Evolutionary conservation across 306 rosid genomes (phyloP).

Genomic region (Datisca glomerata): DNA sequence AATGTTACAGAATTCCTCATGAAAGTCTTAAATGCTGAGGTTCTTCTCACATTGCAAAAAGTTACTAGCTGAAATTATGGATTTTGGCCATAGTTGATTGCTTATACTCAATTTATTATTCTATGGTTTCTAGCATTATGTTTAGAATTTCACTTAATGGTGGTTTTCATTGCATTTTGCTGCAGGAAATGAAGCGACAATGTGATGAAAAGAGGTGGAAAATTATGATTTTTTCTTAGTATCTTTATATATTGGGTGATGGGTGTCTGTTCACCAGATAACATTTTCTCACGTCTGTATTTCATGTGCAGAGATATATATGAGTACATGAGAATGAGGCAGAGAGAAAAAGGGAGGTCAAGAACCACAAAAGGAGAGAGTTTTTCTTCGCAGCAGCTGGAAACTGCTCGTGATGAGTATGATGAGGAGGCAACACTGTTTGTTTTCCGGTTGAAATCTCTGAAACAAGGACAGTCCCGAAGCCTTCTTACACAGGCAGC

Average conservation of each 20-base stretch:
- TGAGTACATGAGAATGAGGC: constrained; percentile 55
- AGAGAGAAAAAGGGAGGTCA: constrained; percentile 73
- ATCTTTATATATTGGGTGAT: constrained; percentile 4
- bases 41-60: too few relatives aligned
- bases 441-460: constrained; percentile 90
- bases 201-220: constrained; percentile 91
- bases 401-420: constrained; percentile 80
- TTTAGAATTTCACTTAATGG: constrained; percentile 5
- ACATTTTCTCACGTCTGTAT: constrained; percentile 17
- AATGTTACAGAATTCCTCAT: too few relatives aligned
- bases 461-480: constrained; percentile 93
- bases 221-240: background rate
- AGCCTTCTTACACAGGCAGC: constrained; percentile 99
- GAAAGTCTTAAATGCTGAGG: too few relatives aligned
- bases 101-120: too few relatives aligned
- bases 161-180: constrained; percentile 25
- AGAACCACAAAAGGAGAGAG: constrained; percentile 61
- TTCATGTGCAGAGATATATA: constrained; percentile 65
- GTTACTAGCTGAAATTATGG: too few relatives aligned
- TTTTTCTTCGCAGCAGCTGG: constrained; percentile 62
- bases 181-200: constrained; percentile 97
- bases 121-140: too few relatives aligned
- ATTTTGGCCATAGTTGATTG: too few relatives aligned
- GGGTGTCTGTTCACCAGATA: constrained; percentile 2
- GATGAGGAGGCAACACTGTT: constrained; percentile 88